phyloP scores from a whole-genome alignment of 495 filamentous ascomycete species.

The Trichoderma orchidacearum region DNA sequence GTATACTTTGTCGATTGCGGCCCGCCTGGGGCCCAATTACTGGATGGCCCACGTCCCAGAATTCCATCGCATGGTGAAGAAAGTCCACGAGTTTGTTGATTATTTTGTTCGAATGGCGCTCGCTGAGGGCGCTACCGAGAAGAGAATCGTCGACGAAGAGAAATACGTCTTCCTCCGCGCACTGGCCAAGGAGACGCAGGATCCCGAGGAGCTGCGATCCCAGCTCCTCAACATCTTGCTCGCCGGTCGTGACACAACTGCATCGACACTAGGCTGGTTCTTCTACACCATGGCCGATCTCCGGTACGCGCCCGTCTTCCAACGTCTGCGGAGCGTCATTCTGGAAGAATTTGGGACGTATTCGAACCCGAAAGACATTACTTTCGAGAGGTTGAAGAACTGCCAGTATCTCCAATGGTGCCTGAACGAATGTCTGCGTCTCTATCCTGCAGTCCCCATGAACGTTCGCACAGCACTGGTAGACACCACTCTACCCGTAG shows the following conservation, averaged over 20 bases:
- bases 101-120: constrained; percentile 4
- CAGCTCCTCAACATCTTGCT: constrained; percentile 53
- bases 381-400: constrained; percentile 23
- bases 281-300: constrained; percentile 32
- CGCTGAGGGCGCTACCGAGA: constrained; percentile 3
- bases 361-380: constrained; percentile 22
- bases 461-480: constrained; percentile 26
- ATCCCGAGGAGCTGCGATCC: constrained; percentile 44
- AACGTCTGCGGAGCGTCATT: constrained; percentile 32
- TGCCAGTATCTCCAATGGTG: constrained; percentile 33
- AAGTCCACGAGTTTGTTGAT: neutral
- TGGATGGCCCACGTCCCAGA: neutral
- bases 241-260: constrained; percentile 44
- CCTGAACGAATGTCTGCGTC: constrained; percentile 29
- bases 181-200: constrained; percentile 41
- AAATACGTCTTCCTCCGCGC: constrained; percentile 54
- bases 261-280: constrained; percentile 43
- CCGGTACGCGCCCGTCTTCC: constrained; percentile 30
- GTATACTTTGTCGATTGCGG: neutral
- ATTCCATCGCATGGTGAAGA: neutral
- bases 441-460: constrained; percentile 22
- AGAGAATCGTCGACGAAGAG: constrained; percentile 3
- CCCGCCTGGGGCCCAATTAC: neutral
- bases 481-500: constrained; percentile 33
- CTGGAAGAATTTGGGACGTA: constrained; percentile 39